These are phyloP conservation scores for Viridothelium virens DNA, from an alignment of 495 filamentous ascomycete species.

Conservation along the genomic window DNA sequence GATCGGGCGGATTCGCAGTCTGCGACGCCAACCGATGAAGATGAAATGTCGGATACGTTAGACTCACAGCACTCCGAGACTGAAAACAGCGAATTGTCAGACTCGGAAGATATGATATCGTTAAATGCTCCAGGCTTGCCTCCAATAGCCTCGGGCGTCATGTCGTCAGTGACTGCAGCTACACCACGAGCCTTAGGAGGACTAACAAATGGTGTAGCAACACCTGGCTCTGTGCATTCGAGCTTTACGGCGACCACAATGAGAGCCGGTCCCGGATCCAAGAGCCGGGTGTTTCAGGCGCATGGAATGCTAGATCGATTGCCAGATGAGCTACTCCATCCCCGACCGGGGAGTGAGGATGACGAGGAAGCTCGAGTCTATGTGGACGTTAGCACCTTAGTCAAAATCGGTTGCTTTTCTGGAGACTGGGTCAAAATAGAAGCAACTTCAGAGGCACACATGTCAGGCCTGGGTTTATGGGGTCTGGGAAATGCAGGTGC, in stretches of 20 bases:
- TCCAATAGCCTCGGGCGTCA: constrained; percentile 54
- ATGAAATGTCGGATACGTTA: constrained; percentile 35
- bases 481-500: constrained; percentile 43
- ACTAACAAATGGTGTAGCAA: constrained; percentile 58
- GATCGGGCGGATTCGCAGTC: constrained; percentile 56
- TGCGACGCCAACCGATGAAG: constrained; percentile 47
- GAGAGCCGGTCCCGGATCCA: constrained; percentile 48
- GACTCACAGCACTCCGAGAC: constrained; percentile 31
- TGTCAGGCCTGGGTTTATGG: constrained; percentile 35
- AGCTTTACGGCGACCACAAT: constrained; percentile 74
- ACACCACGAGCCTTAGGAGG: constrained; percentile 62
- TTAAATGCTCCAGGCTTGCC: constrained; percentile 71
- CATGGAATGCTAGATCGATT: constrained; percentile 66
- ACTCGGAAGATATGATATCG: constrained; percentile 52
- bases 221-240: constrained; percentile 77
- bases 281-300: constrained; percentile 63
- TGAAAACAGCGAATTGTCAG: constrained; percentile 35
- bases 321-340: constrained; percentile 71
- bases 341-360: constrained; percentile 74
- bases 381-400: constrained; percentile 73
- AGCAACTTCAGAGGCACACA: constrained; percentile 56
- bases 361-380: constrained; percentile 82
- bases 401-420: constrained; percentile 89
- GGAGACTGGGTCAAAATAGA: constrained; percentile 95
- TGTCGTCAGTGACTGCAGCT: constrained; percentile 63